Evolutionary conservation across 73 alveolate genomes (phyloP).

Genomic region (Breviolum minutum): DNA sequence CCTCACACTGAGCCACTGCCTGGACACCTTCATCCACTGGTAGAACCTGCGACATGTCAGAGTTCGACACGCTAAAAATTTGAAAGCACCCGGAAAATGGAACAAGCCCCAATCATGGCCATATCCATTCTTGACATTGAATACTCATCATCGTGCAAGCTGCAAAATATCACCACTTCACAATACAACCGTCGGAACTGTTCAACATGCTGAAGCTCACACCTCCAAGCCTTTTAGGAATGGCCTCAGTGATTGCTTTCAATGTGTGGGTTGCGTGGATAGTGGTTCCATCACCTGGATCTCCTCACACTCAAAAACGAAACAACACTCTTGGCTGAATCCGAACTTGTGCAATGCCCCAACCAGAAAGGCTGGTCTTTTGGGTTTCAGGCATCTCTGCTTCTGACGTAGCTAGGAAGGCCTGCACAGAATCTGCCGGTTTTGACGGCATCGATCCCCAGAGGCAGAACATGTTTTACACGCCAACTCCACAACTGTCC

Average conservation of each 20-base stretch:
- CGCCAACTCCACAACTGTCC: background rate
- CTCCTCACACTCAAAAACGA: too few relatives aligned
- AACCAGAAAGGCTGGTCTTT: too few relatives aligned
- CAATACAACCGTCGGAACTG: background rate
- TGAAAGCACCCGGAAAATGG: background rate
- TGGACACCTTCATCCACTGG: constrained; percentile 72
- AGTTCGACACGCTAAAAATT: too few relatives aligned
- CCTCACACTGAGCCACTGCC: constrained; percentile 93
- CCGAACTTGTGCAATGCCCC: background rate
- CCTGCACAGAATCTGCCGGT: background rate
- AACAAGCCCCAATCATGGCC: background rate
- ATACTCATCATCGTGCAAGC: too few relatives aligned
- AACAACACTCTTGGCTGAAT: too few relatives aligned
- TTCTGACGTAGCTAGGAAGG: constrained; percentile 63
- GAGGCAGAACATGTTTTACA: background rate
- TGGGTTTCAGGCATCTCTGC: constrained; percentile 62
- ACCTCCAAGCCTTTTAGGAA: constrained; percentile 87
- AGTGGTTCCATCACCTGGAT: too few relatives aligned
- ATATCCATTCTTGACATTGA: background rate
- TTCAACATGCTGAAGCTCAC: background rate
- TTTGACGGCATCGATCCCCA: background rate
- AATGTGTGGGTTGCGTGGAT: too few relatives aligned
- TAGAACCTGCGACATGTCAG: constrained; percentile 12
- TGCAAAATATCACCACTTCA: background rate
- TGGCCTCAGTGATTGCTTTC: constrained; percentile 16